A percentile compares a stretch with the other conserved stretches of the same genome.
Evolutionary conservation across 2,329 filamentous ascomycete genomes (phyloP).

Genomic region (Plenodomus biglobosus): DNA sequence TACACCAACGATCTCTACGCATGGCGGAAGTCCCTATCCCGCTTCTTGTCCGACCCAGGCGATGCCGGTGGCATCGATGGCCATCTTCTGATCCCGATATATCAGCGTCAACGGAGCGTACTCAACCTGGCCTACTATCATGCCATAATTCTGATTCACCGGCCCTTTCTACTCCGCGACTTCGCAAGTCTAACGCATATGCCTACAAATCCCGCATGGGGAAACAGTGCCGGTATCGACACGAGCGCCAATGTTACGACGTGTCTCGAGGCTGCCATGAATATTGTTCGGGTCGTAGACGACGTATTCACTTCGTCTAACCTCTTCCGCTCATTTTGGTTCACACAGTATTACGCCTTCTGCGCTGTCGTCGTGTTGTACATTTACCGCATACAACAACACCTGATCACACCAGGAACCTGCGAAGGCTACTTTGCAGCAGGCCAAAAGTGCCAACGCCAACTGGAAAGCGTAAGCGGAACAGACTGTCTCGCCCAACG

Average conservation of each 20-base stretch:
- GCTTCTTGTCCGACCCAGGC: slow-evolving; percentile 47
- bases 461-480: slow-evolving; percentile 34
- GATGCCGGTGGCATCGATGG: slow-evolving; percentile 42
- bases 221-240: slow-evolving; percentile 13
- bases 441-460: slow-evolving; percentile 47
- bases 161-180: slow-evolving; percentile 55
- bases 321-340: slow-evolving; percentile 55
- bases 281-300: slow-evolving; percentile 50
- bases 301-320: slow-evolving; percentile 45
- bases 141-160: slow-evolving; percentile 58
- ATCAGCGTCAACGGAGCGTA: slow-evolving; percentile 56
- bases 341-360: slow-evolving; percentile 58
- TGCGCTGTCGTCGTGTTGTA: slow-evolving; percentile 58
- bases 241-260: slow-evolving; percentile 43
- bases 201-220: slow-evolving; percentile 21
- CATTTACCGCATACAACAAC: slow-evolving; percentile 56
- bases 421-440: slow-evolving; percentile 53
- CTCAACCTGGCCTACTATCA: slow-evolving; percentile 59
- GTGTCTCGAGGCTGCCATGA: slow-evolving; percentile 53
- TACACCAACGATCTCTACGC: slow-evolving; percentile 47
- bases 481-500: slow-evolving; percentile 44
- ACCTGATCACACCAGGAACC: slow-evolving; percentile 49
- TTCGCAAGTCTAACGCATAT: slow-evolving; percentile 42
- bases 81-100: slow-evolving; percentile 52
- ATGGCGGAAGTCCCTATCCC: slow-evolving; percentile 52